Percentiles rank a stretch among this genome's conserved stretches.
phyloP scores from a whole-genome alignment of 1,284 basidiomycete genomes.

The Phellinidium pouzarii region DNA sequence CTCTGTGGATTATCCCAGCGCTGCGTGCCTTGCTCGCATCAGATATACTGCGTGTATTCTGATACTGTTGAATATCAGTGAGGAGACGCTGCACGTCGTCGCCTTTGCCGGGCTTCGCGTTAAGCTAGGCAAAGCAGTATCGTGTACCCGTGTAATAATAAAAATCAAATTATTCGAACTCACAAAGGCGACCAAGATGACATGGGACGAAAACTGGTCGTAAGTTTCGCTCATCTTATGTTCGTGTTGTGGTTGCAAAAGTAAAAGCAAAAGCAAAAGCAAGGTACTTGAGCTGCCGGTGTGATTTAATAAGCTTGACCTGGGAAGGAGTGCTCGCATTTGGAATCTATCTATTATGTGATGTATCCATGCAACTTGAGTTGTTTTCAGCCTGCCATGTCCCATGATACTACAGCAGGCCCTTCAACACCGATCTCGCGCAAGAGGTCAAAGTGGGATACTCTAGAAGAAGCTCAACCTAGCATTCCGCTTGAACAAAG shows the following conservation, averaged over 20 bases:
- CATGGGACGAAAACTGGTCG: not conserved
- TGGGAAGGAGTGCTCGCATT: not conserved
- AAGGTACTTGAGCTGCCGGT: not conserved
- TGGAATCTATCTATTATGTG: too few relatives aligned
- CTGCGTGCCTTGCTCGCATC: too few relatives aligned
- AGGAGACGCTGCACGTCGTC: constrained; percentile 12
- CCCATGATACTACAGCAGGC: constrained; percentile 20
- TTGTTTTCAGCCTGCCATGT: constrained; percentile 6
- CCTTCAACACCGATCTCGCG: constrained; percentile 41
- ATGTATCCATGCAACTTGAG: not conserved
- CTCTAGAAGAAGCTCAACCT: constrained; percentile 36
- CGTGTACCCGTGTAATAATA: not conserved
- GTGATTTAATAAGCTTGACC: not conserved
- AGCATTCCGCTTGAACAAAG: constrained; percentile 28
- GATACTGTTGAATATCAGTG: constrained; percentile 14
- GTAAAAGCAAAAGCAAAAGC: not conserved
- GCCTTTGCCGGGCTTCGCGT: constrained; percentile 13
- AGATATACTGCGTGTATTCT: too few relatives aligned
- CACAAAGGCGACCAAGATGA: constrained; percentile 12
- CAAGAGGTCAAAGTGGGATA: constrained; percentile 71
- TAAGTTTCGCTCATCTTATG: not conserved
- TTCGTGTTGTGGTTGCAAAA: not conserved
- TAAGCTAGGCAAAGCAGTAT: not conserved
- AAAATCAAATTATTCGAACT: not conserved
- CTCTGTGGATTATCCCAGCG: too few relatives aligned